phyloP scores from a whole-genome alignment of 805 yeast species.

The Starmerella powellii region DNA sequence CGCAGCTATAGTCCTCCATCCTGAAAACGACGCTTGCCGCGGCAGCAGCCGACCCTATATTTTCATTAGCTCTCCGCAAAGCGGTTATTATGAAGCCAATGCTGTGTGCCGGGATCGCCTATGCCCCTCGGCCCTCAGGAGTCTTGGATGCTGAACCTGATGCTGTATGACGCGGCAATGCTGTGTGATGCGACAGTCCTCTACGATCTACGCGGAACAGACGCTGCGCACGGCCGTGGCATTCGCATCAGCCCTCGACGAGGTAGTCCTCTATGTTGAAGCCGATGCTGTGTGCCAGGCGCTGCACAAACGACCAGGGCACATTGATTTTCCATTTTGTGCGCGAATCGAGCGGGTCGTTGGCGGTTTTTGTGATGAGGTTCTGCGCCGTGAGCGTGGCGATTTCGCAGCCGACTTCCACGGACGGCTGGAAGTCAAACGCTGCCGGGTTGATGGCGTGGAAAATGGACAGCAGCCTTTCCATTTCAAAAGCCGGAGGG shows the following conservation, averaged over 20 bases:
- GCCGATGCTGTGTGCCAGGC: constrained; percentile 49
- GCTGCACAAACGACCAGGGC: constrained; percentile 50
- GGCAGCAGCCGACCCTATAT: too few species aligned
- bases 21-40: too few species aligned
- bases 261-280: constrained; percentile 58
- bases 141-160: too few species aligned
- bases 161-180: too few species aligned
- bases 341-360: constrained; percentile 51
- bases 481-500: constrained; percentile 66
- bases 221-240: too few species aligned
- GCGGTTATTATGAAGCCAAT: too few species aligned
- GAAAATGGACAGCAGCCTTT: constrained; percentile 66
- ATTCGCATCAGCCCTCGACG: constrained; percentile 26
- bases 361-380: constrained; percentile 33
- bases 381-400: constrained; percentile 50
- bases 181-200: too few species aligned
- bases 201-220: too few species aligned
- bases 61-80: too few species aligned
- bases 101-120: too few species aligned
- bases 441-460: constrained; percentile 50
- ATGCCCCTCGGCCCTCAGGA: too few species aligned
- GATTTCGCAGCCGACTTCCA: constrained; percentile 37
- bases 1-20: too few species aligned
- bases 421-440: constrained; percentile 29
- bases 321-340: constrained; percentile 72